Evolutionary conservation across 1,139 yeast genomes (phyloP).

Genomic region (Hansenula lynferdii): DNA sequence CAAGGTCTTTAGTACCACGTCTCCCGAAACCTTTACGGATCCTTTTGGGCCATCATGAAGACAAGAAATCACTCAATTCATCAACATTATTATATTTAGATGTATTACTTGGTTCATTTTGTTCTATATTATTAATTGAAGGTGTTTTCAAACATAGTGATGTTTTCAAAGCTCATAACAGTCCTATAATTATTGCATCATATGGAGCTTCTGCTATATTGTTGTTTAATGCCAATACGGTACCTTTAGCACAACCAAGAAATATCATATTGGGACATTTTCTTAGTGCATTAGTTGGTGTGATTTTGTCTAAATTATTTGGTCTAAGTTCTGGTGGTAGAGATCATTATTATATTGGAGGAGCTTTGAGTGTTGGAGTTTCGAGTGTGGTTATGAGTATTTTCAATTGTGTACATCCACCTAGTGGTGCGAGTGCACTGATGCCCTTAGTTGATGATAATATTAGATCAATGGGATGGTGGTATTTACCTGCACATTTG

Average conservation of each 20-base stretch:
- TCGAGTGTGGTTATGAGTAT: constrained; percentile 55
- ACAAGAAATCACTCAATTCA: neutral
- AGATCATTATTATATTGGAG: constrained; percentile 53
- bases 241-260: constrained; percentile 68
- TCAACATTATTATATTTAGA: neutral
- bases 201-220: constrained; percentile 66
- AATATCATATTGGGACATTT: constrained; percentile 56
- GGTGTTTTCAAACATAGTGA: constrained; percentile 45
- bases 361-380: constrained; percentile 55
- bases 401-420: constrained; percentile 62
- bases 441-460: constrained; percentile 48
- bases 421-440: constrained; percentile 70
- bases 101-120: neutral
- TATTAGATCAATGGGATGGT: constrained; percentile 57
- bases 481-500: constrained; percentile 57
- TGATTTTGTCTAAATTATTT: constrained; percentile 53
- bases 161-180: constrained; percentile 39
- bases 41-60: neutral
- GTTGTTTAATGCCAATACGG: constrained; percentile 49
- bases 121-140: constrained; percentile 26
- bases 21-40: neutral
- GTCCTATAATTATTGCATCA: constrained; percentile 56
- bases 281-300: constrained; percentile 48
- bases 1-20: neutral
- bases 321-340: constrained; percentile 34